Conservation (phyloP, 179 eudicot genomes). For the Patellifolia procumbens region DNA sequence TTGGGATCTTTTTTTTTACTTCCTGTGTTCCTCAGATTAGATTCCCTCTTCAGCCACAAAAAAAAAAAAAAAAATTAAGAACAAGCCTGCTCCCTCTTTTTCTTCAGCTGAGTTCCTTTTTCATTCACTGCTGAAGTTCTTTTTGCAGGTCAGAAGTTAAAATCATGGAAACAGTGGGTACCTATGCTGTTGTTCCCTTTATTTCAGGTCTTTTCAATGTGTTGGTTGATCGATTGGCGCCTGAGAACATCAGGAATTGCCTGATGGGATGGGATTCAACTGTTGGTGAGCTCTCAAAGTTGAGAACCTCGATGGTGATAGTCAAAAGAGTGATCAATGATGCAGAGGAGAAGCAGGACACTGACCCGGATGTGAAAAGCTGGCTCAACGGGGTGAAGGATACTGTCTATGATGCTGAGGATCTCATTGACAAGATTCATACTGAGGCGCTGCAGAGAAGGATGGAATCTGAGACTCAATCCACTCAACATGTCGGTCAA, state of each 20-base stretch:
- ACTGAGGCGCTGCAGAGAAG: constrained; percentile 1
- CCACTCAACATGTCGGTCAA: neutral
- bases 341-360: constrained; percentile 22
- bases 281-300: neutral
- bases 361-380: neutral
- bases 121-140: too few species aligned
- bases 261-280: constrained; percentile 4
- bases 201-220: constrained; percentile 3
- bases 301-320: neutral
- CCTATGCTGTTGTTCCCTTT: neutral
- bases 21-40: too few species aligned
- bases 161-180: neutral
- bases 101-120: too few species aligned
- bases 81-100: too few species aligned
- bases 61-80: too few species aligned
- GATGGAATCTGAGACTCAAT: neutral
- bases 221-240: neutral
- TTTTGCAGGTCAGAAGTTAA: too few species aligned
- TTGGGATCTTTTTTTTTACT: too few species aligned
- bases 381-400: constrained; percentile 27
- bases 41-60: too few species aligned
- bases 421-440: constrained; percentile 11
- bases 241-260: neutral
- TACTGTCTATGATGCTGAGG: constrained; percentile 26
- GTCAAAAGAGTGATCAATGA: neutral